phyloP scores from a whole-genome alignment of 257 asterid genomes.

The Penstemon eatonii region DNA sequence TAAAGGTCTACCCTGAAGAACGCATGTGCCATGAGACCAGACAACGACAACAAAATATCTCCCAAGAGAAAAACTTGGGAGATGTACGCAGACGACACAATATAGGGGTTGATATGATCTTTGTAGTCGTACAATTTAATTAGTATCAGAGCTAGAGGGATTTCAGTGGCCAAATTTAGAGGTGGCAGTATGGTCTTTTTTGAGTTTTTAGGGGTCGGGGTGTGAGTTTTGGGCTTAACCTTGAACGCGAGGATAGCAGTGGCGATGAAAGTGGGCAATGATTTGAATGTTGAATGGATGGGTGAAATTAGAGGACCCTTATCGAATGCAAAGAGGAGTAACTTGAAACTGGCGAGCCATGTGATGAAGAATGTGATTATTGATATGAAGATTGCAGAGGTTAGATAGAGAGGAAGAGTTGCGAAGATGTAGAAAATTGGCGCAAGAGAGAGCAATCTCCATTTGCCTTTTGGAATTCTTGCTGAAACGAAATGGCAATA shows the following conservation, averaged over 20 bases:
- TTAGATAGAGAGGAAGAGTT: slow-evolving; percentile 38
- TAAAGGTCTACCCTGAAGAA: slow-evolving; percentile 48
- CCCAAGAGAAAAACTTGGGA: slow-evolving; percentile 36
- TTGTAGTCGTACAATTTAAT: slow-evolving; percentile 8
- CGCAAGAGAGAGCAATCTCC: slow-evolving; percentile 47
- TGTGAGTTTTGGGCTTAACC: slow-evolving; percentile 16
- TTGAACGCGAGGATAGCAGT: slow-evolving; percentile 53
- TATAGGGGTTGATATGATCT: slow-evolving; percentile 19
- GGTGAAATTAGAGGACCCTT: slow-evolving; percentile 52
- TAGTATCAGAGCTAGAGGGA: slow-evolving; percentile 25
- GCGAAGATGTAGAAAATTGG: slow-evolving; percentile 50
- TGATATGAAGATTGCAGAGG: slow-evolving; percentile 42
- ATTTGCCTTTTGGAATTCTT: slow-evolving; percentile 40
- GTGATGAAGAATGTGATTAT: slow-evolving; percentile 47
- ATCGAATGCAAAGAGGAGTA: slow-evolving; percentile 59
- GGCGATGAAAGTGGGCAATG: slow-evolving; percentile 45
- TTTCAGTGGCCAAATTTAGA: slow-evolving; percentile 35
- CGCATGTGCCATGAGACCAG: slow-evolving; percentile 28
- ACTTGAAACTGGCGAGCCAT: slow-evolving; percentile 59
- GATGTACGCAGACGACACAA: slow-evolving; percentile 30
- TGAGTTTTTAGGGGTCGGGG: background rate
- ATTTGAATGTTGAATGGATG: slow-evolving; percentile 2
- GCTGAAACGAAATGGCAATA: slow-evolving; percentile 43
- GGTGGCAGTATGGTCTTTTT: slow-evolving; percentile 32
- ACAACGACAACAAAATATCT: slow-evolving; percentile 36